A percentile compares a stretch with the other conserved stretches of the same genome.
phyloP scores from a whole-genome alignment of 805 yeast species.

The Saccharomycopsis capsularis region DNA sequence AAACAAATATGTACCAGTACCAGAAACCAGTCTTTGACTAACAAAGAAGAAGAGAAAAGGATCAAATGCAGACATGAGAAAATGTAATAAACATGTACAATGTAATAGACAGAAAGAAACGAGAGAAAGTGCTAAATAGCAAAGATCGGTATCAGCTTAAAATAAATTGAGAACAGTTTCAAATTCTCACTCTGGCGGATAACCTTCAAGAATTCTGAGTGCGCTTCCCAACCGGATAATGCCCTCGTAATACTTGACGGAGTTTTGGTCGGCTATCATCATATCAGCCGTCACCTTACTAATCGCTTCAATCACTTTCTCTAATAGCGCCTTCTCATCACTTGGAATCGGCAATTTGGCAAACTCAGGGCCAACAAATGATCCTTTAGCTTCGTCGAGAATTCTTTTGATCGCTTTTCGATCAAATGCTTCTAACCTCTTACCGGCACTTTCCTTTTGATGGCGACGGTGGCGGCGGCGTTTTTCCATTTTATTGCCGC shows the following conservation, averaged over 20 bases:
- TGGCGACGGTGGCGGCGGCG: neutral
- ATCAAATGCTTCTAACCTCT: constrained; percentile 14
- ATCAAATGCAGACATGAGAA: too few species aligned
- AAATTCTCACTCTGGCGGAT: constrained; percentile 29
- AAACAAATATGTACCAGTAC: too few species aligned
- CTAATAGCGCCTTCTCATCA: constrained; percentile 72
- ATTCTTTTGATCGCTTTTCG: constrained; percentile 38
- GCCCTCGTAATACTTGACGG: constrained; percentile 73
- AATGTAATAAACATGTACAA: too few species aligned
- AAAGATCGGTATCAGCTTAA: neutral
- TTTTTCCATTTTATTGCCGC: neutral
- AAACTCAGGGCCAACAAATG: constrained; percentile 64
- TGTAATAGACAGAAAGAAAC: too few species aligned
- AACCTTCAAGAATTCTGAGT: constrained; percentile 81
- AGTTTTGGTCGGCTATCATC: constrained; percentile 82
- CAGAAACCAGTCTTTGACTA: too few species aligned
- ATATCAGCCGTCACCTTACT: constrained; percentile 85
- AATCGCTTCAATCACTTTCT: constrained; percentile 78
- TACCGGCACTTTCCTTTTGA: too few species aligned
- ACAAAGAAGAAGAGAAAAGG: too few species aligned
- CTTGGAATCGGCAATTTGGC: constrained; percentile 62
- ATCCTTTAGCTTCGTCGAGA: constrained; percentile 52
- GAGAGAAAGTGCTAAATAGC: too few species aligned
- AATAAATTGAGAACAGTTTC: too few species aligned
- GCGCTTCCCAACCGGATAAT: constrained; percentile 75